Evolutionary conservation across 1,284 basidiomycete genomes (phyloP).

Genomic region (Heliocybe sulcata): DNA sequence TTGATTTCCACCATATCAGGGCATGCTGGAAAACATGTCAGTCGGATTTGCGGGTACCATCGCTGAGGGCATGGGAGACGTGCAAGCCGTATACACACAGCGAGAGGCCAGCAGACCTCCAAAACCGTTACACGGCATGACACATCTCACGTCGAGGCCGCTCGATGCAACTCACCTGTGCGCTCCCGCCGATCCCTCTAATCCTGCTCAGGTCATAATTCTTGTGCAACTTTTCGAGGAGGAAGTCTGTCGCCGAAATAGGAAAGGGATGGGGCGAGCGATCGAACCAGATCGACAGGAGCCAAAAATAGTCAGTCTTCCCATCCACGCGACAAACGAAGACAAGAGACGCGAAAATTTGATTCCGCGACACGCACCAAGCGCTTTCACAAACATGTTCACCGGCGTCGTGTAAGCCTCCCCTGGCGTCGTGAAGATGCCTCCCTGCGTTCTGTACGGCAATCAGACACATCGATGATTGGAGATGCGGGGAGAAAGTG

Average conservation of each 20-base stretch:
- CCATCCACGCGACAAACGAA: background rate
- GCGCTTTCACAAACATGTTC: slow-evolving; percentile 80
- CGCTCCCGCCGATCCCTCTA: slow-evolving; percentile 66
- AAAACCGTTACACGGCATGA: background rate
- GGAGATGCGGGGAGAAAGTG: too few relatives aligned
- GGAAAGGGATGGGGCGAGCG: slow-evolving; percentile 14
- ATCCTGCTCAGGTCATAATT: slow-evolving; percentile 62
- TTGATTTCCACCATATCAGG: slow-evolving; percentile 78
- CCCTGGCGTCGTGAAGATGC: slow-evolving; percentile 77
- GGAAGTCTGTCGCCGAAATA: slow-evolving; percentile 39
- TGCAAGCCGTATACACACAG: background rate
- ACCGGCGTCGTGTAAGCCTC: slow-evolving; percentile 79
- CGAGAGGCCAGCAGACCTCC: background rate
- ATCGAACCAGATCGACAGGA: slow-evolving; percentile 19
- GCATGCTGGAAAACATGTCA: slow-evolving; percentile 43
- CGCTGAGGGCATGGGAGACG: background rate
- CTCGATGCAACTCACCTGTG: slow-evolving; percentile 42
- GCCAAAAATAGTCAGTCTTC: background rate
- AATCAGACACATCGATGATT: background rate
- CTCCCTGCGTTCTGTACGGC: slow-evolving; percentile 62
- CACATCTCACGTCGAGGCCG: background rate
- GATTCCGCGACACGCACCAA: slow-evolving; percentile 59
- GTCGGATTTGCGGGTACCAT: too few relatives aligned
- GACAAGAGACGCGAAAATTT: slow-evolving; percentile 19
- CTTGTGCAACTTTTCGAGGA: slow-evolving; percentile 66